phyloP scores from a whole-genome alignment of 768 basidiomycete genomes.

The Psilocybe tampanensis region DNA sequence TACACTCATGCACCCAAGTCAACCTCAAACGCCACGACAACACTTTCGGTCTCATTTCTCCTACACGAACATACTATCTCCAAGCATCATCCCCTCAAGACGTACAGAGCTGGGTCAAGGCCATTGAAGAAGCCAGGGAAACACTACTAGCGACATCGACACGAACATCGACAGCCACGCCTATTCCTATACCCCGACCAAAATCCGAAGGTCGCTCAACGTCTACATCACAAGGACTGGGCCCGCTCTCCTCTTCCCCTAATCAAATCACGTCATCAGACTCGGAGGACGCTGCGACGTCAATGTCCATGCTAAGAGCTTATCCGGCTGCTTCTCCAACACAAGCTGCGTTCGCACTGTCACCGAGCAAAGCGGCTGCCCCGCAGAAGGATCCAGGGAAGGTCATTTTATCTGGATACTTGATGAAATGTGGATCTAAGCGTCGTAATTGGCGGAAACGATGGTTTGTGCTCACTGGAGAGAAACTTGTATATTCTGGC shows the following conservation, averaged over 20 bases:
- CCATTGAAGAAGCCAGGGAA: slow-evolving; percentile 77
- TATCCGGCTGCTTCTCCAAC: slow-evolving; percentile 49
- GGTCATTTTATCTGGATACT: slow-evolving; percentile 83
- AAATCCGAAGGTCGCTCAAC: slow-evolving; percentile 22
- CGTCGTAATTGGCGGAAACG: slow-evolving; percentile 95
- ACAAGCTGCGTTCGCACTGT: slow-evolving; percentile 38
- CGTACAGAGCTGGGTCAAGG: slow-evolving; percentile 80
- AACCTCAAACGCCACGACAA: slow-evolving; percentile 87
- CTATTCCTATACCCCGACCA: slow-evolving; percentile 53
- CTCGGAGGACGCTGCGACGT: slow-evolving; percentile 69
- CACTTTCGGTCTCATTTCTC: slow-evolving; percentile 91
- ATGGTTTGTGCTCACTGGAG: slow-evolving; percentile 94
- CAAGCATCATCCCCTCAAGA: slow-evolving; percentile 76
- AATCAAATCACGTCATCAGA: slow-evolving; percentile 74
- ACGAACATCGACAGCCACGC: slow-evolving; percentile 51
- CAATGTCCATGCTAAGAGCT: slow-evolving; percentile 27
- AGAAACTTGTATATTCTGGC: slow-evolving; percentile 84
- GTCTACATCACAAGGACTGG: slow-evolving; percentile 27
- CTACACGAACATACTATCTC: slow-evolving; percentile 88
- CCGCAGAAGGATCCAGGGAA: slow-evolving; percentile 66
- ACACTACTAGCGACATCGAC: slow-evolving; percentile 64
- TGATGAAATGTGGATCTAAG: slow-evolving; percentile 96
- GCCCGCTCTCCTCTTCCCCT: slow-evolving; percentile 45
- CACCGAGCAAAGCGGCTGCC: slow-evolving; percentile 42
- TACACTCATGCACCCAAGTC: slow-evolving; percentile 89